phyloP scores from a whole-genome alignment of 2,329 filamentous ascomycete genomes.

The Emmonsia crescens region DNA sequence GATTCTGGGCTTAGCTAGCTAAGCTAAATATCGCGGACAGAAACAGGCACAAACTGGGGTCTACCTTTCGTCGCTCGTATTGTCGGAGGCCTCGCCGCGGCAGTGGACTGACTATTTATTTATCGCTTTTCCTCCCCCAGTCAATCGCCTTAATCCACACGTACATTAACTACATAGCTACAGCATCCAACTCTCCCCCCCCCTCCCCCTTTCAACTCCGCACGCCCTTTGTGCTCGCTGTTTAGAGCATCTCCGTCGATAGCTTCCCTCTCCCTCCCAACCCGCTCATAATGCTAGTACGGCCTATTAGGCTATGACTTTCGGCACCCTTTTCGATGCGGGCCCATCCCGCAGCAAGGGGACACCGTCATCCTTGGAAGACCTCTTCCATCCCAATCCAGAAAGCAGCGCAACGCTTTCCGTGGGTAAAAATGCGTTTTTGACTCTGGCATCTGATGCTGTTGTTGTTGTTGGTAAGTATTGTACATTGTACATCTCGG shows the following conservation, averaged over 20 bases:
- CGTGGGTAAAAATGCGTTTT: conserved; percentile 47
- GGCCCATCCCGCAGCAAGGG: conserved; percentile 68
- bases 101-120: not conserved
- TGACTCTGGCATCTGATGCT: conserved; percentile 51
- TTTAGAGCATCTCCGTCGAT: not conserved
- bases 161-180: too few relatives aligned
- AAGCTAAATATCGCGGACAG: not conserved
- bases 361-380: not conserved
- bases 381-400: not conserved
- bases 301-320: conserved; percentile 1
- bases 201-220: not conserved
- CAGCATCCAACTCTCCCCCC: too few relatives aligned
- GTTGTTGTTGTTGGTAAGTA: conserved; percentile 48
- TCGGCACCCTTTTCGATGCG: conserved; percentile 2
- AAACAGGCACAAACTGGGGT: not conserved
- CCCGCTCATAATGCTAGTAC: conserved; percentile 1
- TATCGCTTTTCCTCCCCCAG: not conserved
- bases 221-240: not conserved
- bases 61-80: not conserved
- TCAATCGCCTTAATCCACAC: too few relatives aligned
- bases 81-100: not conserved
- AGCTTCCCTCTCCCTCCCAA: not conserved
- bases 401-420: conserved; percentile 37
- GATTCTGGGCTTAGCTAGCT: not conserved
- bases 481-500: not conserved